Percentiles rank a stretch among this genome's conserved stretches.
These are phyloP conservation scores for Syncephalis fuscata DNA, from an alignment of 371 early-diverging fungal species.

Conservation along the genomic window DNA sequence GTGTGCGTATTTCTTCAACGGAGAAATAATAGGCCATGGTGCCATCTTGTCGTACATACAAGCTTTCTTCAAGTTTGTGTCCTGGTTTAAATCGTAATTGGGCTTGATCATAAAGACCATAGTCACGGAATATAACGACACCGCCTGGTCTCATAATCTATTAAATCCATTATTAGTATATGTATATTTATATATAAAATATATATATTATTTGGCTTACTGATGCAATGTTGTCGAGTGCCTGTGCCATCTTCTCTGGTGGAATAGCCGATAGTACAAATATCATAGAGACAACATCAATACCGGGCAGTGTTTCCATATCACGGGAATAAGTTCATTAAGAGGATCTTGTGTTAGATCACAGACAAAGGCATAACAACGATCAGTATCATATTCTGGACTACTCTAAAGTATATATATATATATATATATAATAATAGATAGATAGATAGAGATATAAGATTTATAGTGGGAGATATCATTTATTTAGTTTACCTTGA, in stretches of 20 bases:
- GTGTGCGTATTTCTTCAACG: not conserved
- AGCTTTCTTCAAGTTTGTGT: conserved; percentile 56
- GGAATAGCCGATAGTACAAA: conserved; percentile 79
- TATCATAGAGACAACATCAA: conserved; percentile 64
- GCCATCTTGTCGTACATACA: conserved; percentile 86
- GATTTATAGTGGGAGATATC: not conserved
- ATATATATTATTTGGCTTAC: conserved; percentile 13
- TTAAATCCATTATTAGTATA: not conserved
- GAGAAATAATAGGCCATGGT: conserved; percentile 31
- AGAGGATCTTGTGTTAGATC: conserved; percentile 56
- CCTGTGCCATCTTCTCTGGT: conserved; percentile 52
- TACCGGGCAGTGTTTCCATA: conserved; percentile 9
- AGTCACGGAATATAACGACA: conserved; percentile 69
- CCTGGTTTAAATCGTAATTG: conserved; percentile 71
- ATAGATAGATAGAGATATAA: not conserved
- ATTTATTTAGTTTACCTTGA: conserved; percentile 22
- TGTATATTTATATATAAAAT: conserved; percentile 11
- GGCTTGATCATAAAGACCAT: conserved; percentile 76
- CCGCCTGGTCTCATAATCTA: conserved; percentile 60
- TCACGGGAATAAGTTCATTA: conserved; percentile 30
- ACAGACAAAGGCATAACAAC: conserved; percentile 70
- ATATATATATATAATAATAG: no score
- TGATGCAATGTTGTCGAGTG: conserved; percentile 43
- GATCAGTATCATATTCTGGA: conserved; percentile 29
- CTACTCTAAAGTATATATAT: conserved; percentile 25